phyloP scores from a whole-genome alignment of 352 stramenopile species.

The Albugo candida region DNA sequence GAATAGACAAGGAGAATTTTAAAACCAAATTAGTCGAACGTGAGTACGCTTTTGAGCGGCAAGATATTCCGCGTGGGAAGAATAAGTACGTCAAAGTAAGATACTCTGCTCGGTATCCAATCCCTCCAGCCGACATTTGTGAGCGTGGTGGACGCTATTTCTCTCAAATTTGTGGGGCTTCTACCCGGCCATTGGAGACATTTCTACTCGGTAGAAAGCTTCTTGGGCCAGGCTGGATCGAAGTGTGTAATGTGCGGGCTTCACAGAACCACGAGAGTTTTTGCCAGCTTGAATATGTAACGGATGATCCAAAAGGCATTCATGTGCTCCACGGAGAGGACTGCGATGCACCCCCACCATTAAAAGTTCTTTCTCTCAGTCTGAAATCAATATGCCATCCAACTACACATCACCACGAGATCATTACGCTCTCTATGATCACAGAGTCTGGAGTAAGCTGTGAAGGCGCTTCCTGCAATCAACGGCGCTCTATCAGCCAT shows the following conservation, averaged over 20 bases:
- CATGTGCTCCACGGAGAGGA: slow-evolving; percentile 41
- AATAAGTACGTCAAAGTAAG: slow-evolving; percentile 96
- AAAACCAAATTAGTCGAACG: slow-evolving; percentile 89
- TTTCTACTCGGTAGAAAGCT: slow-evolving; percentile 96
- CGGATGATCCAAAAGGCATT: slow-evolving; percentile 85
- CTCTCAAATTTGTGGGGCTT: slow-evolving; percentile 88
- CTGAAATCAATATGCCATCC: slow-evolving; percentile 97
- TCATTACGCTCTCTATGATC: slow-evolving; percentile 74
- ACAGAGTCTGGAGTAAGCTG: slow-evolving; percentile 55
- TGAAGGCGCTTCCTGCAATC: slow-evolving; percentile 26
- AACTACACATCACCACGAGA: slow-evolving; percentile 90
- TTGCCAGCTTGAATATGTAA: slow-evolving; percentile 88
- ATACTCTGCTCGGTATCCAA: slow-evolving; percentile 86
- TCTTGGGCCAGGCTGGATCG: slow-evolving; percentile 95
- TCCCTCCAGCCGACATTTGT: slow-evolving; percentile 67
- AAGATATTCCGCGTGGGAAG: slow-evolving; percentile 85
- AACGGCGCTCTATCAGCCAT: slow-evolving; percentile 30
- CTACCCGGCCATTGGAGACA: slow-evolving; percentile 87
- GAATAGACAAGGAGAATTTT: slow-evolving; percentile 71
- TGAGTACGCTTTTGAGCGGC: slow-evolving; percentile 96
- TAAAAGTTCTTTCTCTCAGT: slow-evolving; percentile 92
- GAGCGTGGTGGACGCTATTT: slow-evolving; percentile 81
- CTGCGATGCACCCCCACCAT: slow-evolving; percentile 50
- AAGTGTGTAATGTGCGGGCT: slow-evolving; percentile 78
- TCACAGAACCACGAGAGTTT: slow-evolving; percentile 64